phyloP scores from a whole-genome alignment of 495 filamentous ascomycete genomes.

The Articulospora tetracladia region DNA sequence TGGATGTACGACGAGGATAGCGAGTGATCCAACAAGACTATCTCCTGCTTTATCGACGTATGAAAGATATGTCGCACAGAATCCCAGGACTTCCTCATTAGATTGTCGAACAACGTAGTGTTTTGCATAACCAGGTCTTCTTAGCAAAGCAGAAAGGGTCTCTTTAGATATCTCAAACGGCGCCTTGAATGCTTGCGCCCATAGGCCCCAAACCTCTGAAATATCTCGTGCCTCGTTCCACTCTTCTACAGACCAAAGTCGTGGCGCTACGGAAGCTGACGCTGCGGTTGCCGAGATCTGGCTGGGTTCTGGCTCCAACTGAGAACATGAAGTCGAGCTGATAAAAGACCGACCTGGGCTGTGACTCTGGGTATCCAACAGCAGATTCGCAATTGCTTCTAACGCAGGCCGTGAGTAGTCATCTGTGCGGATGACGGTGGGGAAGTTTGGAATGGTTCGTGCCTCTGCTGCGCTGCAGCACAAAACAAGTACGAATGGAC shows the following conservation, averaged over 20 bases:
- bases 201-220: slow-evolving; percentile 40
- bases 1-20: slow-evolving; percentile 52
- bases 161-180: slow-evolving; percentile 40
- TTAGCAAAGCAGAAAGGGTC: slow-evolving; percentile 48
- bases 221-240: slow-evolving; percentile 42
- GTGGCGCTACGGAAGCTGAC: slow-evolving; percentile 14
- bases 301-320: not conserved
- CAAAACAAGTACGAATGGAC: slow-evolving; percentile 46
- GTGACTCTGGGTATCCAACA: slow-evolving; percentile 40
- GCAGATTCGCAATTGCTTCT: slow-evolving; percentile 48
- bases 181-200: slow-evolving; percentile 43
- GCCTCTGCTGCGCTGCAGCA: slow-evolving; percentile 35
- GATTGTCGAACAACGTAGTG: slow-evolving; percentile 58
- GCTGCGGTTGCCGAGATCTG: slow-evolving; percentile 11
- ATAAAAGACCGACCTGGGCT: not conserved
- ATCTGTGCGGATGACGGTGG: slow-evolving; percentile 41
- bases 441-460: slow-evolving; percentile 28
- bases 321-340: not conserved
- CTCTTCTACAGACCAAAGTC: slow-evolving; percentile 40
- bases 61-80: slow-evolving; percentile 57
- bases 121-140: slow-evolving; percentile 56
- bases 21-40: slow-evolving; percentile 53
- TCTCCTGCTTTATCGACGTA: slow-evolving; percentile 49
- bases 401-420: slow-evolving; percentile 47
- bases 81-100: slow-evolving; percentile 46